A percentile compares a stretch with the other conserved stretches of the same genome.
Conservation (phyloP, 164 flowering plant species). For the Nymphaea thermarum region DNA sequence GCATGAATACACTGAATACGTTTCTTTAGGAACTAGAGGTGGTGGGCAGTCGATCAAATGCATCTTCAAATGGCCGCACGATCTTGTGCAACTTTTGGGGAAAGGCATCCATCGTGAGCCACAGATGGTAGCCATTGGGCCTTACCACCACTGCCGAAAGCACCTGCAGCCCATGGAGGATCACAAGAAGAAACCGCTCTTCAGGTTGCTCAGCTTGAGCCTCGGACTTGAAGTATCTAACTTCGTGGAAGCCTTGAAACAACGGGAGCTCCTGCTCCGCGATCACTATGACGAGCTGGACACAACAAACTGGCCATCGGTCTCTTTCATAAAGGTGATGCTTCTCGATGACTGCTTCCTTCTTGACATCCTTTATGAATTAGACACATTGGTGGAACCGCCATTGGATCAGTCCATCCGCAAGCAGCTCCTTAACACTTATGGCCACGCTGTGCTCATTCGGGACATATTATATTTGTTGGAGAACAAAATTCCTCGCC, state of each 20-base stretch:
- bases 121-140: not conserved
- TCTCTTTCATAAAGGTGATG: conserved; percentile 7
- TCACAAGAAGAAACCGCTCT: not conserved
- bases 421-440: too few relatives aligned
- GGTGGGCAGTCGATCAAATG: too few relatives aligned
- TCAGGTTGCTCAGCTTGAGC: not conserved
- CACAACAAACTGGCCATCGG: not conserved
- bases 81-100: too few relatives aligned
- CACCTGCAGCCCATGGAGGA: not conserved
- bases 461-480: conserved; percentile 9
- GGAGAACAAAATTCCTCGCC: conserved; percentile 12
- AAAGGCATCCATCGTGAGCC: not conserved
- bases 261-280: not conserved
- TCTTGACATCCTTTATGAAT: conserved; percentile 6
- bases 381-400: conserved; percentile 4
- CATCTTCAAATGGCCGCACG: too few relatives aligned
- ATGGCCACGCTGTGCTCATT: too few relatives aligned
- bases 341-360: conserved; percentile 13
- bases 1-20: too few relatives aligned
- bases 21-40: too few relatives aligned
- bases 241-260: not conserved
- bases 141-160: not conserved
- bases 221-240: not conserved
- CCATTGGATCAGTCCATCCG: not conserved
- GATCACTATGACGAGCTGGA: not conserved